These are phyloP conservation scores for Tetratostichococcus sp. DNA, from an alignment of 139 green algal genomes.

Conservation along the genomic window DNA sequence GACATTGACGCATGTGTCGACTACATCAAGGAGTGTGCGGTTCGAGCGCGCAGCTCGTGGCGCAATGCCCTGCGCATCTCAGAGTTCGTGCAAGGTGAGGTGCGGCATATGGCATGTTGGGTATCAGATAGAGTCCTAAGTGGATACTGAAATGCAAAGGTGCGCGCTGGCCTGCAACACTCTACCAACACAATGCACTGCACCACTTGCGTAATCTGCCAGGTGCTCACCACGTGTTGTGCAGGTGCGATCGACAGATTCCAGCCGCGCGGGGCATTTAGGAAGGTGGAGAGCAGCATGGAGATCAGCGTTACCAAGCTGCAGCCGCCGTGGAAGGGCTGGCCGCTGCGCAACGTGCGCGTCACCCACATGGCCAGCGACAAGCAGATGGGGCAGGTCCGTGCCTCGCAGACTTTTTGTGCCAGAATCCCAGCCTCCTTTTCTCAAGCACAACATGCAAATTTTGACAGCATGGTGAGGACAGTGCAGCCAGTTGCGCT, in stretches of 20 bases:
- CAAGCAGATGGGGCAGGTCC: not conserved
- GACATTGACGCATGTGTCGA: not conserved
- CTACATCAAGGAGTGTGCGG: not conserved
- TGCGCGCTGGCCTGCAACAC: too few relatives aligned
- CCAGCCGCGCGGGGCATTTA: not conserved
- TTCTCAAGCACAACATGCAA: too few relatives aligned
- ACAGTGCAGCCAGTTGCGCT: too few relatives aligned
- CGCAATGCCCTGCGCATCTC: not conserved
- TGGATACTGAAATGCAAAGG: too few relatives aligned
- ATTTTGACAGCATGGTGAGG: too few relatives aligned
- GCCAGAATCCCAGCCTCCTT: too few relatives aligned
- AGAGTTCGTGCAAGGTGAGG: not conserved
- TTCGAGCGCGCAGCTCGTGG: not conserved
- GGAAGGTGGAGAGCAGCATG: not conserved
- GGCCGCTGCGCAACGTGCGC: not conserved
- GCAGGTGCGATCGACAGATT: not conserved
- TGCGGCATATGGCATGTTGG: too few relatives aligned
- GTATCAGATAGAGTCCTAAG: not conserved
- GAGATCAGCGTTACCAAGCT: not conserved
- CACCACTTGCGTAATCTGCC: not conserved
- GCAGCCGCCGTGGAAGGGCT: not conserved
- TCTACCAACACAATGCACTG: too few relatives aligned
- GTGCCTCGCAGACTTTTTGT: too few relatives aligned
- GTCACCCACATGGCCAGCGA: not conserved
- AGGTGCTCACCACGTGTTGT: not conserved